These are phyloP conservation scores for Orychophragmus violaceus DNA, from an alignment of 345 rosid genomes.

Conservation along the genomic window DNA sequence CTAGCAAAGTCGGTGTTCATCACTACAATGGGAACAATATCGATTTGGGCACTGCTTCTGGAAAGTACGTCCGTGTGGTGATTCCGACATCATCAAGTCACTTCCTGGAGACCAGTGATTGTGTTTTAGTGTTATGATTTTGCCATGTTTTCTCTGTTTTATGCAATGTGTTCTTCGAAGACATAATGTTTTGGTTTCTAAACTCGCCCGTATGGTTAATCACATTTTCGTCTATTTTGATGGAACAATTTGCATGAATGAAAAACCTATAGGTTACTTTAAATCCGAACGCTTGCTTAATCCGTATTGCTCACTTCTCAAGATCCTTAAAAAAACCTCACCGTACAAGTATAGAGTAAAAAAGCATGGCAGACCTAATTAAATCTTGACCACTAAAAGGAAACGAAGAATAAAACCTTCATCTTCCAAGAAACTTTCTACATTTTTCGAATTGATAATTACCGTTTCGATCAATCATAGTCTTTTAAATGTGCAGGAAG, in stretches of 20 bases:
- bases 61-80: conserved; percentile 81
- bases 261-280: neutral
- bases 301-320: neutral
- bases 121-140: conserved; percentile 5
- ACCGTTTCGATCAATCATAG: no score
- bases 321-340: no score
- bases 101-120: conserved; percentile 38
- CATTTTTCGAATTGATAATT: no score
- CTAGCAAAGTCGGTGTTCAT: conserved; percentile 32
- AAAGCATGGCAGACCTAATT: no score
- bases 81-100: conserved; percentile 73
- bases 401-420: no score
- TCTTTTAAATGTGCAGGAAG: no score
- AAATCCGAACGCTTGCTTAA: neutral
- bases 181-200: conserved; percentile 5
- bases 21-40: conserved; percentile 50
- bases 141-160: conserved; percentile 3
- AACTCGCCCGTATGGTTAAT: neutral
- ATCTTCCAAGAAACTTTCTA: no score
- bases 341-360: no score
- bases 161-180: conserved; percentile 11
- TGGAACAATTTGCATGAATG: neutral
- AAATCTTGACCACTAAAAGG: no score
- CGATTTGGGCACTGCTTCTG: conserved; percentile 78
- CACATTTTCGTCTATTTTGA: conserved; percentile 1